Evolutionary conservation across 495 filamentous ascomycete species (phyloP).

Genomic region (Daldinia concentrica): DNA sequence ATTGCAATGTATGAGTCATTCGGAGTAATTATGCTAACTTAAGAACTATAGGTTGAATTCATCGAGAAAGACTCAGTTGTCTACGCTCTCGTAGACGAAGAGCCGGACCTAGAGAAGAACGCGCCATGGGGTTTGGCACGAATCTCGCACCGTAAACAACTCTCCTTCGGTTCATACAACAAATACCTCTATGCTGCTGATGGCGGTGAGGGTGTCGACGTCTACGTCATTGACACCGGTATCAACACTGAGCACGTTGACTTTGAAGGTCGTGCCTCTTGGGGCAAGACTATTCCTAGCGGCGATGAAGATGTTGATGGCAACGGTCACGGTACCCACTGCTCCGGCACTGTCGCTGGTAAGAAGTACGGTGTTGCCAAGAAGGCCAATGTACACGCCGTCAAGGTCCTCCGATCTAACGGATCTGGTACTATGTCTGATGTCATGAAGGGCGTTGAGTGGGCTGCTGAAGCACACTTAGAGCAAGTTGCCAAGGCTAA

Average conservation of each 20-base stretch:
- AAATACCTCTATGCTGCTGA: slow-evolving; percentile 94
- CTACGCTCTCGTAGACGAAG: slow-evolving; percentile 64
- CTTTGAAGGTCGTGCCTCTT: slow-evolving; percentile 93
- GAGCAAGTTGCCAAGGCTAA: slow-evolving; percentile 79
- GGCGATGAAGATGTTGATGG: slow-evolving; percentile 90
- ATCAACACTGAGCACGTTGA: slow-evolving; percentile 94
- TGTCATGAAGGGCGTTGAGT: slow-evolving; percentile 98
- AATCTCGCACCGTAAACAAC: slow-evolving; percentile 90
- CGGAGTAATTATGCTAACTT: slow-evolving; percentile 24
- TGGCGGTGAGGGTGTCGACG: slow-evolving; percentile 97
- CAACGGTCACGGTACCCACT: slow-evolving; percentile 99
- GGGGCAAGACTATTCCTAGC: slow-evolving; percentile 94
- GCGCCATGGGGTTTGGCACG: slow-evolving; percentile 98
- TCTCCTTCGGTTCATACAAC: slow-evolving; percentile 93
- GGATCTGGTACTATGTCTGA: slow-evolving; percentile 99
- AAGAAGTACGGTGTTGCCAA: slow-evolving; percentile 99
- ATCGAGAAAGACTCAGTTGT: slow-evolving; percentile 95
- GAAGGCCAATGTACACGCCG: slow-evolving; percentile 94
- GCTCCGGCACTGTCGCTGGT: slow-evolving; percentile 96
- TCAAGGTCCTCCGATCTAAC: slow-evolving; percentile 98
- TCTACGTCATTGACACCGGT: slow-evolving; percentile 98
- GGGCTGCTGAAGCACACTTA: slow-evolving; percentile 81
- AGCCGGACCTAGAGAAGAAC: slow-evolving; percentile 77
- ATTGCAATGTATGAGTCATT: slow-evolving; percentile 1
- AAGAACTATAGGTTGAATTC: slow-evolving; percentile 79